Base-by-base conservation (phyloP, 176 grass and related monocot species). In the Juncus inflexus region DNA sequence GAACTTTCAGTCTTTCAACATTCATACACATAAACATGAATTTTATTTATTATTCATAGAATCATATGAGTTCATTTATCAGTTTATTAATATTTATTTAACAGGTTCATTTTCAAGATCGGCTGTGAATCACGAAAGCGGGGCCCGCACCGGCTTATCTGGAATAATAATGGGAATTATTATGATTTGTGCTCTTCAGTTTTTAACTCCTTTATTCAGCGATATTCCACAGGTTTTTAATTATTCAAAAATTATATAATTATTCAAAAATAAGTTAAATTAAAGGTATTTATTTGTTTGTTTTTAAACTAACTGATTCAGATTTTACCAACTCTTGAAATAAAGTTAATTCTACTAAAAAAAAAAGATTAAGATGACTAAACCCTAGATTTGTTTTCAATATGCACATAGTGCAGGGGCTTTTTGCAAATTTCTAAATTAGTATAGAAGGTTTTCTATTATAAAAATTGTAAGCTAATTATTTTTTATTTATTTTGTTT, bases 61-160 rank as follows among this genome's bases (percentile, higher is more conserved):
- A n/a, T n/a, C n/a, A n/a, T 75, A 15, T 71, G 19, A 28, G 9
- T 61, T 69, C 4, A 50, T 28, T 28, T 28, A 28, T 28, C 19
- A 28, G 19, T 28, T 28, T 28, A 69, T 15, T 49, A 15, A 40
- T 80, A 58, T 90, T 62, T 71, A 42, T 11, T 37, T 40, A 83
- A 55, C 66, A 97, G 87, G 92, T 49, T 97, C 92, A 50, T 97
- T 97, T 97, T 97, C 87, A 52, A 91, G 92, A 65, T 91, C 92
- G 74, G 92, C 87, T 61, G 92, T 96, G 54, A 97, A 97, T 86
- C 82, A 97, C 79, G 92, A 97, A 79, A 91, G 87, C 45, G 87
- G 84, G 19, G 92, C 92, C 72, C 78, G 67, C 70, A 86, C 84
- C 40, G 87, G 92, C 52, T 81, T 97, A 77, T 97, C 92, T 50